phyloP scores from a whole-genome alignment of 345 rosid species.

The Kandelia obovata region DNA sequence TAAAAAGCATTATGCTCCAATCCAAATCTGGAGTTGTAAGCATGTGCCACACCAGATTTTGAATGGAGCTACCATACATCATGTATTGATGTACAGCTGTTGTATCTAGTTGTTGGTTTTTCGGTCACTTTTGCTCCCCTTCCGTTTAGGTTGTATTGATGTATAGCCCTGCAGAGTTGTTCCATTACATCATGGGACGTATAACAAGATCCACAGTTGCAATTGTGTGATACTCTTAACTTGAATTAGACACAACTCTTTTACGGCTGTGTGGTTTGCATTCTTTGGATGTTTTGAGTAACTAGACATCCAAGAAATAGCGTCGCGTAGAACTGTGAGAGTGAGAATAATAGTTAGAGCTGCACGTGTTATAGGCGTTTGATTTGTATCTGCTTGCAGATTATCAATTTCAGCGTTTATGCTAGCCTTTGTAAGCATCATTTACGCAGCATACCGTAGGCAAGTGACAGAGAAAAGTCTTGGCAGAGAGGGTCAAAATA shows the following conservation, averaged over 20 bases:
- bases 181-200: constrained; percentile 1
- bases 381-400: no score
- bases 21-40: constrained; percentile 22
- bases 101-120: background rate
- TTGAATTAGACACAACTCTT: background rate
- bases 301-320: no score
- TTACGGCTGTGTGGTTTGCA: no score
- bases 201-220: constrained; percentile 2
- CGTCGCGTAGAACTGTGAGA: no score
- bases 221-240: background rate
- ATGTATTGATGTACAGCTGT: background rate
- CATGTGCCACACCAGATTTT: constrained; percentile 19
- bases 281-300: no score
- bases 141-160: background rate
- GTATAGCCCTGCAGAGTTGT: constrained; percentile 4
- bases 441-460: no score
- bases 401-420: no score
- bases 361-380: no score
- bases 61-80: constrained; percentile 26
- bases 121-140: background rate
- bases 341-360: no score
- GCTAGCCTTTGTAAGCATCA: no score
- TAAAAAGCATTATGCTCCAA: constrained; percentile 18
- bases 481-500: no score
- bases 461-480: no score